Evolutionary conservation across 2,329 filamentous ascomycete genomes (phyloP), one percentile per base, ranked within the genome.

Genomic region (Torrubiella hemipterigena): DNA sequence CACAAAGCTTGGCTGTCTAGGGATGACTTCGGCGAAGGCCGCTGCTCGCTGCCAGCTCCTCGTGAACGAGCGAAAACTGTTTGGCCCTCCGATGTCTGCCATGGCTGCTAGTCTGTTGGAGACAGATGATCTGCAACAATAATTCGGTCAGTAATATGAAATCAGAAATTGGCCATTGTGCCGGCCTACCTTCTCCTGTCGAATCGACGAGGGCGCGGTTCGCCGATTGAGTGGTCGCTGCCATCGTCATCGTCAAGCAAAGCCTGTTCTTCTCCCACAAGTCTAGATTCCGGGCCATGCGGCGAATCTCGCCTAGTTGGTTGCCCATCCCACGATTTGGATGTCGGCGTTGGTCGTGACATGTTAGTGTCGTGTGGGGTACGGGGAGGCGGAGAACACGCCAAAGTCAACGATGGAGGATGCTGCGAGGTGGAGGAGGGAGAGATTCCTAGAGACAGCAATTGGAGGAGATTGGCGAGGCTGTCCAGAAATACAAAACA

Each of bases 51-150:
- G 84, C 81, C 86, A 94, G 45, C 84, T 93, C 38, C 81, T 74
- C 27, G 87, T 83, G 51, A 96, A 96, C 47, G 87, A 93, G 48
- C 91, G 80, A 46, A 96, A 81, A 55, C 83, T 93, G 63, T 96
- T 96, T 38, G 87, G 80, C 30, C 89, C 89, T 41, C 89, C 91
- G 29, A 83, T 78, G 38, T 93, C 77, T 42, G 69, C 65, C 32
- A 79, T 51, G 32, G 65, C 62, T 17, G 69, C 58, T 21, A 82
- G 54, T 20, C 66, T 65, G 39, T 69, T 63, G 19, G 66, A 68
- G 23, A 73, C 59, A 6, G 73, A 78, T n/a, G 71, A 72, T 37
- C 73, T 76, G 38, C 14, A 28, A 16, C n/a, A 11, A n/a, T 19
- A n/a, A 17, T 27, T 29, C 17, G 28, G 14, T n/a, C n/a, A 20